A percentile compares a stretch with the other conserved stretches of the same genome.
These are phyloP conservation scores for Leucosporidium scottii DNA, from an alignment of 768 basidiomycete species.

Conservation along the genomic window DNA sequence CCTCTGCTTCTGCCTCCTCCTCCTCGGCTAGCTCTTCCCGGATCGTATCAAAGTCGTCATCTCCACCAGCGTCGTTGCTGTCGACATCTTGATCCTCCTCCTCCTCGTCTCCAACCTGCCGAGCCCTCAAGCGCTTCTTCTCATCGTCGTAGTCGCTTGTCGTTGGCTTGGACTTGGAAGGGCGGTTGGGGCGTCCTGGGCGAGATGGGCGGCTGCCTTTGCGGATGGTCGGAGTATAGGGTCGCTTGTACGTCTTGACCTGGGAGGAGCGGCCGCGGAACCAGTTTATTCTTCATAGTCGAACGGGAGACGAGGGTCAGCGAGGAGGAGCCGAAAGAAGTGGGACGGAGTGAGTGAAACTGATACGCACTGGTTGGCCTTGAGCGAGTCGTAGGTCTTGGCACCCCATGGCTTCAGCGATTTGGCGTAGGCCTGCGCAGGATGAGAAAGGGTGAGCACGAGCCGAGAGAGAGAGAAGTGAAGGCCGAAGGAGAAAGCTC, in stretches of 20 bases:
- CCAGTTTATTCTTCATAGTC: constrained; percentile 30
- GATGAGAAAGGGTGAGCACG: too few relatives aligned
- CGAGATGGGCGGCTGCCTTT: too few relatives aligned
- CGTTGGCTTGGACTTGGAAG: background rate
- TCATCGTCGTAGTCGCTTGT: background rate
- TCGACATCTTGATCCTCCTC: background rate
- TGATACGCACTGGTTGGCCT: too few relatives aligned
- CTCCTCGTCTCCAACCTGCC: background rate
- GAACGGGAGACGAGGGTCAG: background rate
- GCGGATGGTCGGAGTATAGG: constrained; percentile 8
- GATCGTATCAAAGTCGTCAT: background rate
- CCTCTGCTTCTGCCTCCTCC: too few relatives aligned
- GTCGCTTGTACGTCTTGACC: constrained; percentile 17
- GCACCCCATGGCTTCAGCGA: background rate
- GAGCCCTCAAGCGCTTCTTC: background rate
- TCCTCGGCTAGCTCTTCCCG: too few relatives aligned
- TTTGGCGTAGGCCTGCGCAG: constrained; percentile 8
- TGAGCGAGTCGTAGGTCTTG: background rate
- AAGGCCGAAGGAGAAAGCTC: background rate
- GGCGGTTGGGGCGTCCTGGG: too few relatives aligned
- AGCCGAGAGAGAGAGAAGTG: background rate
- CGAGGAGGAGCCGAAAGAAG: background rate
- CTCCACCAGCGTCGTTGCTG: background rate
- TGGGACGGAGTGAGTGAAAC: too few relatives aligned
- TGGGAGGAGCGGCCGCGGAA: constrained; percentile 30